phyloP scores from a whole-genome alignment of 192 early-diverging fungal species.

The Allomyces javanicus region DNA sequence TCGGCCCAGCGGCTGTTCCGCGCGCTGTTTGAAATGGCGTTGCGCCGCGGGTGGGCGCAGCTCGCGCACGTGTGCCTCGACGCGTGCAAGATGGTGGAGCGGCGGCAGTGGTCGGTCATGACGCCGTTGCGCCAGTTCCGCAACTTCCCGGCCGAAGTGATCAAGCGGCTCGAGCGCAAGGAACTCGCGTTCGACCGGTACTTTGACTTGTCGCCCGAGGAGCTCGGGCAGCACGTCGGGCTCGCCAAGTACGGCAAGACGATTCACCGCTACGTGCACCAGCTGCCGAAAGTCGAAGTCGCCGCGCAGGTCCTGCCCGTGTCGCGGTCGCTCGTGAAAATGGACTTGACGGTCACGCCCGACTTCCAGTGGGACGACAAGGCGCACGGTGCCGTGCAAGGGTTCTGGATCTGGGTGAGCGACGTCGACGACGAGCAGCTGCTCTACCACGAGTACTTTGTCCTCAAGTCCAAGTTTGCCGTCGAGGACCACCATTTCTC shows the following conservation, averaged over 20 bases:
- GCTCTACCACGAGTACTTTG: conserved; percentile 75
- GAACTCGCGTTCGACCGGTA: conserved; percentile 91
- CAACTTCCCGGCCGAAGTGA: conserved; percentile 51
- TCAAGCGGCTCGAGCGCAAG: conserved; percentile 76
- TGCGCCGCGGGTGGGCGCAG: conserved; percentile 85
- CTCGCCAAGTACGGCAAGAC: conserved; percentile 73
- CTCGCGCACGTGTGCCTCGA: conserved; percentile 70
- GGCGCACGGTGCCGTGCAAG: conserved; percentile 60
- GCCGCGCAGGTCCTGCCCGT: conserved; percentile 80
- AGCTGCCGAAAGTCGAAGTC: conserved; percentile 84
- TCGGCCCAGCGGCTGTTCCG: conserved; percentile 79
- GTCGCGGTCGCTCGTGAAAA: conserved; percentile 68
- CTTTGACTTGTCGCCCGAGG: conserved; percentile 74
- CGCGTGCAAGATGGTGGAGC: conserved; percentile 94
- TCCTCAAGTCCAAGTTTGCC: conserved; percentile 67
- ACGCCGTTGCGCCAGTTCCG: conserved; percentile 86
- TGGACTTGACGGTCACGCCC: conserved; percentile 80
- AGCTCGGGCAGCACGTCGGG: conserved; percentile 76
- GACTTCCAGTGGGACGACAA: conserved; percentile 90
- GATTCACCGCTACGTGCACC: conserved; percentile 74
- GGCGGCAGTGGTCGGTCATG: conserved; percentile 84
- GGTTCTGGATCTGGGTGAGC: conserved; percentile 87
- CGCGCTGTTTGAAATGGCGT: conserved; percentile 91
- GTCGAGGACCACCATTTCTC: conserved; percentile 64
- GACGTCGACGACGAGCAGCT: conserved; percentile 82